phyloP scores from a whole-genome alignment of 1,284 basidiomycete genomes.

The Marasmius oreades region DNA sequence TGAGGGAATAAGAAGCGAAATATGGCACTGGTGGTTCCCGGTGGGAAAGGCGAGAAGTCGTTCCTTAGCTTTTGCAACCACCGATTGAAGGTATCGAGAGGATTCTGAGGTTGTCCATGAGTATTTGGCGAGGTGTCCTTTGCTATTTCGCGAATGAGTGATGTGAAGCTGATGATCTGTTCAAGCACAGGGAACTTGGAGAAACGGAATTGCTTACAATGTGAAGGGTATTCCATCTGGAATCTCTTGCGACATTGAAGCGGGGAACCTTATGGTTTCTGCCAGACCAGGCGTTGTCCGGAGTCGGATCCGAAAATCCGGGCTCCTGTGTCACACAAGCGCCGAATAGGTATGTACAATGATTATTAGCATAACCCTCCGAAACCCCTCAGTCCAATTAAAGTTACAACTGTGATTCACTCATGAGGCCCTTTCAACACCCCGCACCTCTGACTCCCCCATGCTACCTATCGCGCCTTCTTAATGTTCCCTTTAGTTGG shows the following conservation, averaged over 20 bases:
- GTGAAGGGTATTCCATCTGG: neutral
- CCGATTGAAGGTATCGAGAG: slow-evolving; percentile 35
- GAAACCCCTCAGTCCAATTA: no score
- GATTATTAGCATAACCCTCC: no score
- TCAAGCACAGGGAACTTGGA: neutral
- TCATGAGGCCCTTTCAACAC: no score
- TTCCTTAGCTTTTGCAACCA: slow-evolving; percentile 46
- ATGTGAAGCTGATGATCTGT: slow-evolving; percentile 36
- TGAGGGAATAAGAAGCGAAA: slow-evolving; percentile 83
- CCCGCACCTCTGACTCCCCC: no score
- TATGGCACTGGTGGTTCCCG: slow-evolving; percentile 46
- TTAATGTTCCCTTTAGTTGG: no score
- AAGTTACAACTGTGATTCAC: no score
- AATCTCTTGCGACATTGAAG: neutral
- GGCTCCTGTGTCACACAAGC: no score
- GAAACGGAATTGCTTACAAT: neutral
- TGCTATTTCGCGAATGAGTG: slow-evolving; percentile 38
- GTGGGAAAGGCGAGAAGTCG: slow-evolving; percentile 43
- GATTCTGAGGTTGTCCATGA: slow-evolving; percentile 23
- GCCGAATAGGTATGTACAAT: no score
- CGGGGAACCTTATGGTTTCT: neutral
- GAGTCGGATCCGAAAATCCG: no score
- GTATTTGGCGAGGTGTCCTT: slow-evolving; percentile 24
- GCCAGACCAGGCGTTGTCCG: no score
- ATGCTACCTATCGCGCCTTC: no score